Base-by-base conservation (phyloP, 371 early-diverging fungal genomes). In the Mortierella sp. region DNA sequence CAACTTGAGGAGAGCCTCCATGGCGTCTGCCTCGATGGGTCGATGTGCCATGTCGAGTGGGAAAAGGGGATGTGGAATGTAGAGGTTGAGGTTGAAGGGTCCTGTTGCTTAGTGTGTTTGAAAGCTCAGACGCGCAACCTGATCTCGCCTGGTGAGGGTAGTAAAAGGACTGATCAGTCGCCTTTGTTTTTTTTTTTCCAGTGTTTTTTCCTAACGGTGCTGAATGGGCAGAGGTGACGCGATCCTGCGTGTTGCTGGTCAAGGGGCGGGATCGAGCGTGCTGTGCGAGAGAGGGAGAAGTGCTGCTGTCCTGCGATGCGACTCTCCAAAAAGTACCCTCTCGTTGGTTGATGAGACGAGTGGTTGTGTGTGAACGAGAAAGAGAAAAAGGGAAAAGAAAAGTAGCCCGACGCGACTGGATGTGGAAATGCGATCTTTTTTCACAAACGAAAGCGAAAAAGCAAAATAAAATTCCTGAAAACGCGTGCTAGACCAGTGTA, bases 11-110 rank as follows among this genome's bases (percentile, higher is more conserved):
- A 80, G 63, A 39, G 66, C 71, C 66, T 84, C 79, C 31, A 66
- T 73, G 14, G 79, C 85, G 1, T 85, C 85, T 8, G 78, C 75
- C 44, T 79, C 74, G 39, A 70, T 70, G 63, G 77, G 80, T 37
- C 75, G 48, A 50, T 79, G 80, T 9, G 80, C 66, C 78, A 85
- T 79, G 66, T 66, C 11, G 66, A 43, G 2, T 26, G 14, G 24
- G 22, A 16, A n/a, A 22, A 47, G 34, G 6, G 10, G 45, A 53
- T 29, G 22, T 37, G 61, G 61, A 7, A 37, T 31, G 58, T 55
- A 9, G 4, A 19, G 10, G 10, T 13, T 9, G 4, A 14, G 0
- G 14, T 4, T n/a, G n/a, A n/a, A n/a, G n/a, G n/a, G n/a, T n/a
- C n/a, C n/a, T n/a, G 37, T 61, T 37, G 61, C 34, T 61, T 37